Conservation (phyloP, 306 rosid genomes). For the Vigna trinervia region DNA sequence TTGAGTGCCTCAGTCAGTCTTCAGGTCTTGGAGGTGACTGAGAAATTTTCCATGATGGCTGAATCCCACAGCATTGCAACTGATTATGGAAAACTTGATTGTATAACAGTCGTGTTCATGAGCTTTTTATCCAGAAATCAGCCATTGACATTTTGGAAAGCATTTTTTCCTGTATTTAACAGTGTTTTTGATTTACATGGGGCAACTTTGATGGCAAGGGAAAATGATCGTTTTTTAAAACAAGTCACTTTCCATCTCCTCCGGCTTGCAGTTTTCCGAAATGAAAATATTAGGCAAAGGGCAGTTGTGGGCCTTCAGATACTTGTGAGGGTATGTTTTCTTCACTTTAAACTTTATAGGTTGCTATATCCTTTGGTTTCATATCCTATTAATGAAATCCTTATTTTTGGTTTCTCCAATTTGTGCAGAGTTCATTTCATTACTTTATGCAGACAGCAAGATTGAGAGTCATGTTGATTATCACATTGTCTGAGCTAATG, state of each 20-base stretch:
- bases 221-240: conserved; percentile 96
- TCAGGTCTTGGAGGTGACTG: conserved; percentile 90
- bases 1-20: conserved; percentile 95
- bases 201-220: conserved; percentile 92
- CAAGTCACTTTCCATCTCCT: conserved; percentile 98
- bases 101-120: conserved; percentile 84
- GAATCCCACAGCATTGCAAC: conserved; percentile 86
- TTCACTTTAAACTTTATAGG: conserved; percentile 24
- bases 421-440: conserved; percentile 92
- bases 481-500: conserved; percentile 95
- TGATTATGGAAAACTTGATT: conserved; percentile 95
- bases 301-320: conserved; percentile 95
- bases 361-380: conserved; percentile 22
- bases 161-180: conserved; percentile 87
- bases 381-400: conserved; percentile 31
- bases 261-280: conserved; percentile 92
- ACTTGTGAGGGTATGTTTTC: conserved; percentile 84
- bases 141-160: conserved; percentile 83
- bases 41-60: conserved; percentile 83
- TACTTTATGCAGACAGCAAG: conserved; percentile 91
- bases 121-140: conserved; percentile 94
- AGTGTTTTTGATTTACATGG: conserved; percentile 86
- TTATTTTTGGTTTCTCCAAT: conserved; percentile 36
- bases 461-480: conserved; percentile 94
- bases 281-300: conserved; percentile 88